Base-by-base conservation (phyloP, 768 basidiomycete genomes). In the Daedaleopsis nitida region DNA sequence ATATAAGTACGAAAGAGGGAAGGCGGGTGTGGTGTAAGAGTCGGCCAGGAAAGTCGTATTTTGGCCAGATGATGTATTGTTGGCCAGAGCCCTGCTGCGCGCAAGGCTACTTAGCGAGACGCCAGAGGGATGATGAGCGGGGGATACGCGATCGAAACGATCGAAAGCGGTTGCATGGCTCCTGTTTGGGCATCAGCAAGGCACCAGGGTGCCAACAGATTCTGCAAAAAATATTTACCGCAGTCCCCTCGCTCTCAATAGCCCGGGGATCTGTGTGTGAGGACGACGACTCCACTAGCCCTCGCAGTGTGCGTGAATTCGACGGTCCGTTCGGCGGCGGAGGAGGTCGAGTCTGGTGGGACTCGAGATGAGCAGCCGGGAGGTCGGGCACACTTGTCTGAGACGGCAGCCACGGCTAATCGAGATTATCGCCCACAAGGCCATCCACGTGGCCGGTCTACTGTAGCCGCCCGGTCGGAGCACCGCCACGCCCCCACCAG, bases 61-160 rank as follows among this genome's bases (percentile, higher is more conserved):
- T 58, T 58, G 62, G 57, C 57, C 51, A 64, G 62, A 64, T 64
- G 58, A 64, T 64, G 62, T 64, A 64, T 64, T 64, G 62, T 64
- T 64, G 47, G 57, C 57, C 3, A 32, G 27, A 32, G 27, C 27
- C 4, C 27, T 7, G 27, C 27, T 32, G 27, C 27, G 27, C 27
- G 27, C 27, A 32, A 3, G 27, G 27, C 4, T 32, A 32, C 27
- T 32, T 32, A 32, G 27, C 27, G 27, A 32, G 39, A 57, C 51
- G 56, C 56, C 56, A 45, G 53, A 48, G 57, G 52, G 56, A 57
- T 62, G 55, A 43, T 62, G 61, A 54, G 56, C 61, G 52, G 61
- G 51, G 52, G 42, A 47, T 52, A 62, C 62, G 62, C 57, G 62
- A 63, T 63, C 62, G 62, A 55, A 21, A 14, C 38, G 62, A 64